A percentile compares a stretch with the other conserved stretches of the same genome.
These are phyloP conservation scores for Tetrapisispora arboricola DNA, from an alignment of 805 yeast genomes.

Conservation along the genomic window DNA sequence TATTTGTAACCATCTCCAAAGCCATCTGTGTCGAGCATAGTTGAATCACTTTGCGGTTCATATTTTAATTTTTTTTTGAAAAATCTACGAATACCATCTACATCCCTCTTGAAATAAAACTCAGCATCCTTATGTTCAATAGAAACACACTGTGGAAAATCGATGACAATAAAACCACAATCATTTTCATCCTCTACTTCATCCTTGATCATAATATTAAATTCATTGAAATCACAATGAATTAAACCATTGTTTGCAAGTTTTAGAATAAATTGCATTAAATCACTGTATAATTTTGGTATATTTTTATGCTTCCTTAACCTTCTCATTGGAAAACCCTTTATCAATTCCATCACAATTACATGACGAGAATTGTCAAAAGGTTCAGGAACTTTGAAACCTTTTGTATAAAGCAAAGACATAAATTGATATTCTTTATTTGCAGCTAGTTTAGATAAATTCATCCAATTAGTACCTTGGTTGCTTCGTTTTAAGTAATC, in stretches of 20 bases:
- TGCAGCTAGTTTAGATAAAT: conserved; percentile 80
- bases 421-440: conserved; percentile 85
- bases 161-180: conserved; percentile 79
- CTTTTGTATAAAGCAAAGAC: conserved; percentile 61
- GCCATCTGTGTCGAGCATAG: conserved; percentile 71
- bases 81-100: conserved; percentile 76
- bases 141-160: conserved; percentile 96
- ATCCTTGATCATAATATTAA: conserved; percentile 75
- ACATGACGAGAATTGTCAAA: conserved; percentile 85
- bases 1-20: conserved; percentile 70
- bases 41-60: conserved; percentile 52
- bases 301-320: conserved; percentile 61
- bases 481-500: conserved; percentile 65
- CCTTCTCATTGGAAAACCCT: conserved; percentile 85
- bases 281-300: conserved; percentile 63
- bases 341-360: conserved; percentile 82
- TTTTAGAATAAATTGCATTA: conserved; percentile 79
- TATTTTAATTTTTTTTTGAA: conserved; percentile 72
- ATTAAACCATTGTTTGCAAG: conserved; percentile 83
- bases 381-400: conserved; percentile 82
- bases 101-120: conserved; percentile 83
- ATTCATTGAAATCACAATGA: conserved; percentile 97
- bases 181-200: conserved; percentile 41
- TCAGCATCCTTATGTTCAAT: conserved; percentile 86
- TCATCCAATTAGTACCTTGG: conserved; percentile 86